A percentile compares a stretch with the other conserved stretches of the same genome.
Evolutionary conservation across 2,329 filamentous ascomycete genomes (phyloP).

Genomic region (Thielaviopsis ethacetica): DNA sequence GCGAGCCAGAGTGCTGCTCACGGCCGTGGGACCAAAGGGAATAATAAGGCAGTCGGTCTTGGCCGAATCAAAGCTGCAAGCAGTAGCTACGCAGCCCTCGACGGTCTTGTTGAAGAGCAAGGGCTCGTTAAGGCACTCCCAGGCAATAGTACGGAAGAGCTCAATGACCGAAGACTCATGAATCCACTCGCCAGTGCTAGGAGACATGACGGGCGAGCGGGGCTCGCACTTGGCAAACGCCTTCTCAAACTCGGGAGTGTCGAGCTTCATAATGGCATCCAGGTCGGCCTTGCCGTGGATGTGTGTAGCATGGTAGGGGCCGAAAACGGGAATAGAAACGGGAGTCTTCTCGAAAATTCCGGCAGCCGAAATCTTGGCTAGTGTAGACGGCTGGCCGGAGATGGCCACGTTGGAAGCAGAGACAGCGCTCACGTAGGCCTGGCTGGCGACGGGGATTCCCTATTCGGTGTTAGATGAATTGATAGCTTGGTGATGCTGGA

Average conservation of each 20-base stretch:
- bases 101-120: slow-evolving; percentile 32
- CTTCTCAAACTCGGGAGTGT: slow-evolving; percentile 23
- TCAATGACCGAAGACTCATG: slow-evolving; percentile 23
- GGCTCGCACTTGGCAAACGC: slow-evolving; percentile 27
- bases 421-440: slow-evolving; percentile 37
- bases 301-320: slow-evolving; percentile 40
- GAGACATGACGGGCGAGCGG: slow-evolving; percentile 33
- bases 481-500: neutral
- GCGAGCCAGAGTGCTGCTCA: slow-evolving; percentile 28
- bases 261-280: slow-evolving; percentile 28
- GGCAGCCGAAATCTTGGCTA: slow-evolving; percentile 27
- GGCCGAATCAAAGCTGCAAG: slow-evolving; percentile 20
- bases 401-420: slow-evolving; percentile 32
- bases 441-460: slow-evolving; percentile 25
- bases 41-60: slow-evolving; percentile 28
- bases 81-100: slow-evolving; percentile 28
- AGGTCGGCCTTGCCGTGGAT: slow-evolving; percentile 30
- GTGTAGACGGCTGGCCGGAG: slow-evolving; percentile 35
- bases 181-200: slow-evolving; percentile 29
- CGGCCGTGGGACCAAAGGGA: slow-evolving; percentile 33
- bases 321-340: slow-evolving; percentile 35
- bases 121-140: slow-evolving; percentile 34
- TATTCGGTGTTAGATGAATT: slow-evolving; percentile 6
- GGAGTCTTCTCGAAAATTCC: slow-evolving; percentile 25
- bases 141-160: slow-evolving; percentile 27